Base-by-base conservation (phyloP, 441 rosid species). In the Gossypium schwendimanii region DNA sequence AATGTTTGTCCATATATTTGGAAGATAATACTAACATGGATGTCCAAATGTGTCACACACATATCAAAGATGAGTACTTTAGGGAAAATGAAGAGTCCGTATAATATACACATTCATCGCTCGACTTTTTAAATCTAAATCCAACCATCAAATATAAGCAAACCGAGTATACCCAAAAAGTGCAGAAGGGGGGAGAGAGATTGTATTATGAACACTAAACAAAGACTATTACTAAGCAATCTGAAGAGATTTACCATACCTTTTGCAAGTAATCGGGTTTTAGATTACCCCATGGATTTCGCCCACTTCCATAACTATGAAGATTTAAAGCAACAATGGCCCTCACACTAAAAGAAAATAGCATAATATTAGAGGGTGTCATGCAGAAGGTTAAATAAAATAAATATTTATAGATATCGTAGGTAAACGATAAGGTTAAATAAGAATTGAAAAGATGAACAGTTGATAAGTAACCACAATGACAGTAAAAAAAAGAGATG, bases 251-350 rank as follows among this genome's bases (percentile, higher is more conserved):
- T 28, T 50, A 54, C 69, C 70, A 64, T 81, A 95, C 99, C 83
- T 91, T 95, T 69, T 91, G 93, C 84, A 95, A 74, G 81, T 95
- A 95, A 14, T 85, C 87, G 45, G 88, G 95, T 70, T 82, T 87
- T 70, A 92, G 87, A 73, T 77, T 82, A 24, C 98, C 99, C 99
- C 98, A 95, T 1, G 99, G 99, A 66, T 88, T 84, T 80, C 99
- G 87, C 74, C 99, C 99, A 80, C 98, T 93, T 62, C 89, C 99
- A 71, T 95, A 93, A 76, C 78, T 95, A 76, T 88, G 86, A 83
- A 95, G 95, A 86, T 94, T 92, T 78, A 94, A 81, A 71, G 87
- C 91, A 74, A 59, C 63, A 59, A 59, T 59, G 31, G 63, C 41
- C 63, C 99, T 86, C 26, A 95, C 91, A 80, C 98, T 94, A 77